These are phyloP conservation scores for Lophiotrema nucula DNA, from an alignment of 495 filamentous ascomycete species.

Conservation along the genomic window DNA sequence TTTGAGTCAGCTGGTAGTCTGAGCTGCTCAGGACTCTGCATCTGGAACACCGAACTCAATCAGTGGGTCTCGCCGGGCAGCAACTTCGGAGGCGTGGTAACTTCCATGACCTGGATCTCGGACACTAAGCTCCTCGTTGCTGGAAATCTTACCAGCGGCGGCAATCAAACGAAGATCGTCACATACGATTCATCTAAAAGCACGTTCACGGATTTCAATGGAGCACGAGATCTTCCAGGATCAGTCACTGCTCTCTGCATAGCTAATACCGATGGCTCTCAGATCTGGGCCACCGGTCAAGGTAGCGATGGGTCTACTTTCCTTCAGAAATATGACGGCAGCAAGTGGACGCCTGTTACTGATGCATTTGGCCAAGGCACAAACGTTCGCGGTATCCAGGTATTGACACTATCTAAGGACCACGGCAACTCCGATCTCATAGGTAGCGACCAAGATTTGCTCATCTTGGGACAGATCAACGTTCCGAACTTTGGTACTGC, in stretches of 20 bases:
- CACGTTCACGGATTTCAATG: slow-evolving; percentile 64
- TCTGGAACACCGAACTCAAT: slow-evolving; percentile 61
- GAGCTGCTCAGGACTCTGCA: slow-evolving; percentile 76
- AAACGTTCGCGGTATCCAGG: slow-evolving; percentile 72
- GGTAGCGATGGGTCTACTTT: slow-evolving; percentile 66
- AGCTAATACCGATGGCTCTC: slow-evolving; percentile 62
- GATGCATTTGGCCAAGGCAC: slow-evolving; percentile 62
- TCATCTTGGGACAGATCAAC: slow-evolving; percentile 76
- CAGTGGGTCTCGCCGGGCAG: slow-evolving; percentile 79
- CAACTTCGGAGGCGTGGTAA: slow-evolving; percentile 65
- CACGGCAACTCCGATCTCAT: slow-evolving; percentile 68
- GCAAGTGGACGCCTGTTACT: slow-evolving; percentile 56
- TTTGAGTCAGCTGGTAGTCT: slow-evolving; percentile 82
- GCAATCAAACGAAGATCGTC: slow-evolving; percentile 64
- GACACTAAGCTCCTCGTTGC: slow-evolving; percentile 68
- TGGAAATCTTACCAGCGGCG: slow-evolving; percentile 69
- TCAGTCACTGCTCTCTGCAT: slow-evolving; percentile 72
- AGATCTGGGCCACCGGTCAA: slow-evolving; percentile 77
- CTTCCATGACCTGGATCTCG: slow-evolving; percentile 71
- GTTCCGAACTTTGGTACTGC: slow-evolving; percentile 75
- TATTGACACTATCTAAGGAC: slow-evolving; percentile 65
- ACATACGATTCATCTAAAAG: slow-evolving; percentile 66
- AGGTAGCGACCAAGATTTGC: slow-evolving; percentile 63
- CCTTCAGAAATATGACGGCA: slow-evolving; percentile 72
- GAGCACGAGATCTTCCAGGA: slow-evolving; percentile 68